A percentile compares a stretch with the other conserved stretches of the same genome.
These are phyloP conservation scores for Apiospora koreana DNA, from an alignment of 2,329 filamentous ascomycete genomes.

Conservation along the genomic window DNA sequence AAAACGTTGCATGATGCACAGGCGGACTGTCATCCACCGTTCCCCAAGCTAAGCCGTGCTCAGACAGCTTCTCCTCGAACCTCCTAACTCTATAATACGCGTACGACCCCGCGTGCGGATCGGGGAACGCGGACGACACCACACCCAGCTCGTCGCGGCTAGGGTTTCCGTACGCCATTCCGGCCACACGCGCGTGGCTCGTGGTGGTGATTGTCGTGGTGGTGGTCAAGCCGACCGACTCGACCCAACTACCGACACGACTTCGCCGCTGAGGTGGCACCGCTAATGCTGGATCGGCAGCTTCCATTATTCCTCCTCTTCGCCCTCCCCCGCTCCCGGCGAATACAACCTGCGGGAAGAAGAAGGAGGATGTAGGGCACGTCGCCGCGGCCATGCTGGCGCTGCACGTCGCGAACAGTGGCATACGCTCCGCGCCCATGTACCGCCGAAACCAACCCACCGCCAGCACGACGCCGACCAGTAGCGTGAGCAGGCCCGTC, in stretches of 20 bases:
- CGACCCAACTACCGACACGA: neutral
- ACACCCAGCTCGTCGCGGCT: neutral
- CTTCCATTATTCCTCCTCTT: neutral
- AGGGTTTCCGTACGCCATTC: neutral
- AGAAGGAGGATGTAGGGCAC: slow-evolving; percentile 5
- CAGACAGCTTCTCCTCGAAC: slow-evolving; percentile 3
- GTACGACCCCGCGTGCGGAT: neutral
- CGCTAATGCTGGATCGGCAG: no score
- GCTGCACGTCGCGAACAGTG: slow-evolving; percentile 12
- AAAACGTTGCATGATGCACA: slow-evolving; percentile 5
- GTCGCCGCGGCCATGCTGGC: slow-evolving; percentile 13
- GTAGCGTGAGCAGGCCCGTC: neutral
- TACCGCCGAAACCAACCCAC: slow-evolving; percentile 12
- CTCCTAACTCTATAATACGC: neutral
- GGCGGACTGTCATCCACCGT: neutral
- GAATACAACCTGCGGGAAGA: neutral
- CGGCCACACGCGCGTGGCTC: neutral
- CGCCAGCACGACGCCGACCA: neutral
- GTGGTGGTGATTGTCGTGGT: no score
- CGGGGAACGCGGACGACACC: neutral
- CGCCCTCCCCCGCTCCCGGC: neutral
- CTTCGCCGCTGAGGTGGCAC: neutral
- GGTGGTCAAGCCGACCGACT: neutral
- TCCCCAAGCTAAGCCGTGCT: neutral
- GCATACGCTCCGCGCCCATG: slow-evolving; percentile 12